Evolutionary conservation across 805 yeast genomes (phyloP), one percentile per base, ranked within the genome.

Genomic region (Ogataea nakhonphanomensis): DNA sequence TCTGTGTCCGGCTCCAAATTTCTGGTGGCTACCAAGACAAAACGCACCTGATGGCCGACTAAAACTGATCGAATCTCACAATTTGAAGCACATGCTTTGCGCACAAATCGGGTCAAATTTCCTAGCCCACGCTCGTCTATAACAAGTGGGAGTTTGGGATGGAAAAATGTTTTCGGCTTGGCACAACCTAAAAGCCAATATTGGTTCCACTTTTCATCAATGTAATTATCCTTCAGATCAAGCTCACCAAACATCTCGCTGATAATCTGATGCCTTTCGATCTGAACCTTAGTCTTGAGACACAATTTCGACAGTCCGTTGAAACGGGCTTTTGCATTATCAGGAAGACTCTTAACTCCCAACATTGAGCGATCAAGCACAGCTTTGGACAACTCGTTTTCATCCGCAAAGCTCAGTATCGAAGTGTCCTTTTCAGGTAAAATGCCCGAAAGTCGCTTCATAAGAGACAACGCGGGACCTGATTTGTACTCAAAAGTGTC

Each of bases 51-150:
- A 12, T 32, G 14, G 20, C 25, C 48, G 8, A 84, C 69, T 29
- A 64, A 56, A 1, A 75, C 60, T 2, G 84, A 70, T 32, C 69
- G 70, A 22, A 91, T 63, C 44, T 70, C 76, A 54, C 89, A 81
- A 60, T 88, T 89, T 6, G 95, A 88, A 8, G 73, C 61, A 54
- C 96, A 86, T 8, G 89, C 69, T 44, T 83, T 77, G 44, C 97
- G 69, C 23, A 86, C 67, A 57, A 85, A 91, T 36, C 95, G 64
- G 0, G 89, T 69, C 25, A 73, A 70, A 50, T 87, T 85, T 0
- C 97, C 98, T 4, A 78, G 71, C 30, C 79, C 74, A 44, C 96
- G 71, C n/a, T 89, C 75, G 61, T 90, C 96, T 12, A 90, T 65
- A 3, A 74, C 81, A n/a, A 89, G 51, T 0, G 83, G 81, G 37